Conservation (phyloP, 2,329 filamentous ascomycete genomes). For the Beauveria scarabaeidicola region DNA sequence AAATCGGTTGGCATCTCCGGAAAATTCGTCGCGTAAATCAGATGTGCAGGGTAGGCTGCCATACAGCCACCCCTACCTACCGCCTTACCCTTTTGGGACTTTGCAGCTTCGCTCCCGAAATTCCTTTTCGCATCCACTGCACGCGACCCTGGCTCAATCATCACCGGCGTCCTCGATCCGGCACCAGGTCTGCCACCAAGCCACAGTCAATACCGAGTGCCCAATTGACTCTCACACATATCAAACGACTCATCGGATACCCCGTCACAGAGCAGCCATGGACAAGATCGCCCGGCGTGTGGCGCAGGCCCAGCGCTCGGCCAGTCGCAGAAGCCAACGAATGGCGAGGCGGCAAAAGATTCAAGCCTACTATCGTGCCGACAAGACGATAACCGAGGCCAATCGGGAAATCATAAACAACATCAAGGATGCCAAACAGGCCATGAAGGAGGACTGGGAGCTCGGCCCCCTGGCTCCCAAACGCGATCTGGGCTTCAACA, state of each 20-base stretch:
- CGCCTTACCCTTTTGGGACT: conserved; percentile 11
- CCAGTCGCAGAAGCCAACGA: conserved; percentile 38
- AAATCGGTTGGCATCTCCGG: too few relatives aligned
- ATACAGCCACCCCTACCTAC: not conserved
- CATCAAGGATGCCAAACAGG: conserved; percentile 34
- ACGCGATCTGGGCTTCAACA: conserved; percentile 57
- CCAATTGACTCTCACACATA: not conserved
- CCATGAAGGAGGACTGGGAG: conserved; percentile 67
- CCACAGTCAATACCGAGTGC: not conserved
- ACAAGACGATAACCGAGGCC: conserved; percentile 23
- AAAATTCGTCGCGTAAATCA: not conserved
- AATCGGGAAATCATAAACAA: conserved; percentile 26
- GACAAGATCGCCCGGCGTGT: conserved; percentile 63
- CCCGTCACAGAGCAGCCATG: conserved; percentile 40
- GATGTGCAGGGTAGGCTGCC: not conserved
- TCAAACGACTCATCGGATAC: not conserved
- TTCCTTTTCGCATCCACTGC: conserved; percentile 11
- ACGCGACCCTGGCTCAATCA: conserved; percentile 5
- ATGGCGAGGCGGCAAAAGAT: conserved; percentile 23
- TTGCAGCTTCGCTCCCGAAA: conserved; percentile 11
- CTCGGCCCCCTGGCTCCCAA: conserved; percentile 71
- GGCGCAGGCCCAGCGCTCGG: conserved; percentile 57
- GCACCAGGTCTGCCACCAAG: not conserved
- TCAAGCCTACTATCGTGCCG: conserved; percentile 22
- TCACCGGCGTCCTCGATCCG: not conserved